phyloP scores from a whole-genome alignment of 202 grass and related monocot genomes.

The Elaeis oleifera region DNA sequence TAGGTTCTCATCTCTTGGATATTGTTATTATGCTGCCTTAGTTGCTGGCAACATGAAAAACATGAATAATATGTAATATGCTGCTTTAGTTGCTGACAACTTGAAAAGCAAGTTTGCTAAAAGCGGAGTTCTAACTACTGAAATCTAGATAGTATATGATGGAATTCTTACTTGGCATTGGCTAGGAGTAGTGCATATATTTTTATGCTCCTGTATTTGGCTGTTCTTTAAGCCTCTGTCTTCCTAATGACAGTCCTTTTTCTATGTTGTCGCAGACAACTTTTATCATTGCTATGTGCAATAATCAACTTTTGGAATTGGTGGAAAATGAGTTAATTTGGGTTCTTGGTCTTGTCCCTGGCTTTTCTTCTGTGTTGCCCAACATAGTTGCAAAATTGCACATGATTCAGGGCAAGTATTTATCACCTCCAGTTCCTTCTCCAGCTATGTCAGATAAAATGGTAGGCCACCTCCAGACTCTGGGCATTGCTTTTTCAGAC shows the following conservation, averaged over 20 bases:
- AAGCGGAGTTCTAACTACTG: too few relatives aligned
- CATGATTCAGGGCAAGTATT: constrained; percentile 62
- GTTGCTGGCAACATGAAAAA: too few relatives aligned
- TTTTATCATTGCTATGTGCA: constrained; percentile 78
- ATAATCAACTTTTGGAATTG: constrained; percentile 91
- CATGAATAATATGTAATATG: too few relatives aligned
- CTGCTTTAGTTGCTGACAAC: too few relatives aligned
- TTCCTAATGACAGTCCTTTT: neutral
- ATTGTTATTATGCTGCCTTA: constrained; percentile 11
- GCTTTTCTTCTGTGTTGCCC: constrained; percentile 51
- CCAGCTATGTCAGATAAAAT: constrained; percentile 32
- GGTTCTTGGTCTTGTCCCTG: constrained; percentile 46
- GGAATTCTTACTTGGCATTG: too few relatives aligned
- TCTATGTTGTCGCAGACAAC: constrained; percentile 43
- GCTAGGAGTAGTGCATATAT: too few relatives aligned
- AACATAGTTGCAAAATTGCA: constrained; percentile 63
- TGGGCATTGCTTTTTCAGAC: too few relatives aligned
- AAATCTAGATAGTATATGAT: too few relatives aligned
- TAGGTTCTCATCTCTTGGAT: too few relatives aligned
- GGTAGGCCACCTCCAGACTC: constrained; percentile 35
- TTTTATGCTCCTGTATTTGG: too few relatives aligned
- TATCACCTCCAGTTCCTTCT: constrained; percentile 46
- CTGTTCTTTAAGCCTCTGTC: too few relatives aligned
- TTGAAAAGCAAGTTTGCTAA: too few relatives aligned
- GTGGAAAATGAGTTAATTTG: constrained; percentile 80